Base-by-base conservation (phyloP, 441 rosid species). In the Croton setiger region DNA sequence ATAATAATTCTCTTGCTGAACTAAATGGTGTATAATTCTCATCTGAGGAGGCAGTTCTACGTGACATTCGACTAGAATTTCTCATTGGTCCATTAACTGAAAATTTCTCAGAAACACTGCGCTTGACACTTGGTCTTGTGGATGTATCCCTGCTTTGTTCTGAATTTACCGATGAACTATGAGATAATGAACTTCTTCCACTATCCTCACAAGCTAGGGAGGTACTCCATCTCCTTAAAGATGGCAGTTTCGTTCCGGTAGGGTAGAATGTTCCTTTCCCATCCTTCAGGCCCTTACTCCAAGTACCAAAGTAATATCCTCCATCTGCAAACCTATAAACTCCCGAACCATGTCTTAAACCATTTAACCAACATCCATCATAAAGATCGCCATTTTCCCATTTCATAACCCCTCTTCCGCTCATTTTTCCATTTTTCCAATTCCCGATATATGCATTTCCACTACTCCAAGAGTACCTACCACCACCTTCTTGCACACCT, bases 401-500 rank as follows among this genome's bases (percentile, higher is more conserved):
- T 77, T 85, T 88, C 97, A 95, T 92, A 63, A 89, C 83, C 59
- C 99, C 99, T 84, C 89, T 85, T 9, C 98, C 99, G 72, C 78
- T 78, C 97, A 95, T 88, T 82, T 75, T 84, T 69, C 99, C 93
- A 35, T 70, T 82, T 83, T 86, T 95, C 98, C 98, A 95, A 51
- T 78, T 86, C 71, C 99, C 98, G 41, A 84, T 76, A 56, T 90
- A 95, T 18, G 79, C 79, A 67, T 92, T 90, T 23, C 98, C 98
- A 55, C 70, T 85, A 62, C 58, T 85, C 98, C 99, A 95, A 72
- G 79, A 82, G 76, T 90, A 95, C 63, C 80, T 82, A 54, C 99
- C 98, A 49, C 84, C 78, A 6, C 97, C 98, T 78, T 92, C 97
- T 12, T 76, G 93, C 15, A 89, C 70, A 23, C 96, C 99, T 82